Percentiles rank a stretch among this genome's conserved stretches.
These are phyloP conservation scores for Pichia manshurica DNA, from an alignment of 805 yeast genomes.

Conservation along the genomic window DNA sequence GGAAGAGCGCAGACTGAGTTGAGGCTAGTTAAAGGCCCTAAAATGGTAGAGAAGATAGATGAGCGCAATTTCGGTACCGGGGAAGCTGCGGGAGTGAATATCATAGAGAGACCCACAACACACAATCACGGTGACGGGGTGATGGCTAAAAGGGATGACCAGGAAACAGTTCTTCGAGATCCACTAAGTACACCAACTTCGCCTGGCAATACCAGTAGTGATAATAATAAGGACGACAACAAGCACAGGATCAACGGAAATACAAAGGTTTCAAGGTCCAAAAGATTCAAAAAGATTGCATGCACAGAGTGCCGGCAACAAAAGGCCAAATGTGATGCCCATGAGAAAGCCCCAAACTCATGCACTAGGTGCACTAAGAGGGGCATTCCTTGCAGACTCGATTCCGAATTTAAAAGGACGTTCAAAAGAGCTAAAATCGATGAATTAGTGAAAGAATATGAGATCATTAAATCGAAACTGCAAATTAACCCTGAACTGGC, in stretches of 20 bases:
- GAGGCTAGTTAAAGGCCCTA: too few relatives aligned
- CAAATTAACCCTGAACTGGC: not conserved
- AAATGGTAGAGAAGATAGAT: too few relatives aligned
- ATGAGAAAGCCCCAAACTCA: conserved; percentile 65
- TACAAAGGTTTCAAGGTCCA: not conserved
- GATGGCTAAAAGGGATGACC: too few relatives aligned
- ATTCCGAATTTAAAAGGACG: conserved; percentile 81
- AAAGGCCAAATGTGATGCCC: conserved; percentile 86
- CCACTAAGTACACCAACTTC: too few relatives aligned
- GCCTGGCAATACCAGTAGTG: too few relatives aligned
- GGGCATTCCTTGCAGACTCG: conserved; percentile 62
- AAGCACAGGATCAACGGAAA: not conserved
- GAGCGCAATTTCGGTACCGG: too few relatives aligned
- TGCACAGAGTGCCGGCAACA: conserved; percentile 97
- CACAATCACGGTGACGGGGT: too few relatives aligned
- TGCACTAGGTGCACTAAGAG: conserved; percentile 79
- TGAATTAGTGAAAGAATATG: conserved; percentile 76
- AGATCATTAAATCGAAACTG: conserved; percentile 44
- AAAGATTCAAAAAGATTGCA: conserved; percentile 57
- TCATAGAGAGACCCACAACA: too few relatives aligned
- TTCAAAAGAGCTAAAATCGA: conserved; percentile 80
- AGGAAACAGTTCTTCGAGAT: too few relatives aligned
- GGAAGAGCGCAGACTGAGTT: too few relatives aligned
- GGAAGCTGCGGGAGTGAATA: too few relatives aligned
- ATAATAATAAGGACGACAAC: too few relatives aligned